These are phyloP conservation scores for Nakazawaea ishiwadae DNA, from an alignment of 805 yeast species.

Conservation along the genomic window DNA sequence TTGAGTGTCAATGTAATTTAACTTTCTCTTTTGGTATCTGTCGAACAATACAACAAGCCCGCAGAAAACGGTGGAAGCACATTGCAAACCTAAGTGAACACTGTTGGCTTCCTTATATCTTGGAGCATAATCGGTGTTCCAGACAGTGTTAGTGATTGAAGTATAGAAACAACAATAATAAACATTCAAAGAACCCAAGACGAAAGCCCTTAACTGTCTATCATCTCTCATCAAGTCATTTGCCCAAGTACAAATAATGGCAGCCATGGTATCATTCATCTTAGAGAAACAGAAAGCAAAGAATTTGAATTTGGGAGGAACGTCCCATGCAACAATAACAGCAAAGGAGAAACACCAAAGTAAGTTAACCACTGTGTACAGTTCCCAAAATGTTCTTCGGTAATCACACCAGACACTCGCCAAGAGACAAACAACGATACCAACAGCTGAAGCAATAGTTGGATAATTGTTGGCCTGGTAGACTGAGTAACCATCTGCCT, in stretches of 20 bases:
- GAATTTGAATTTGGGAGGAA: constrained; percentile 33
- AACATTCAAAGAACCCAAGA: constrained; percentile 63
- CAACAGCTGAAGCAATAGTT: constrained; percentile 48
- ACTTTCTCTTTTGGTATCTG: constrained; percentile 7
- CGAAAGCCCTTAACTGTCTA: constrained; percentile 58
- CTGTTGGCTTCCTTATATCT: constrained; percentile 26
- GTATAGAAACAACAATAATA: constrained; percentile 33
- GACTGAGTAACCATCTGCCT: constrained; percentile 41
- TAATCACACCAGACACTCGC: constrained; percentile 41
- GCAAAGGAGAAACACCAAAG: constrained; percentile 41
- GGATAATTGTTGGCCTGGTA: constrained; percentile 46
- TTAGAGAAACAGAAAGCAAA: constrained; percentile 49
- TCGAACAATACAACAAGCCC: constrained; percentile 4
- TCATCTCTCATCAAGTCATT: constrained; percentile 41
- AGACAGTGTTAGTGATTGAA: constrained; percentile 27
- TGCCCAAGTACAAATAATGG: constrained; percentile 37
- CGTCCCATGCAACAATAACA: constrained; percentile 50
- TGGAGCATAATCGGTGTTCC: constrained; percentile 55
- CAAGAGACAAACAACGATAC: constrained; percentile 38
- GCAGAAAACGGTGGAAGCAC: constrained; percentile 5
- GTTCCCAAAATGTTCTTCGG: constrained; percentile 44
- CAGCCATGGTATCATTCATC: constrained; percentile 42
- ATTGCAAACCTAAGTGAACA: constrained; percentile 1
- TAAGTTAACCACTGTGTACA: constrained; percentile 39
- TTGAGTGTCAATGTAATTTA: constrained; percentile 2